Percentiles rank a stretch among this genome's conserved stretches.
Conservation (phyloP, 176 grass and related monocot genomes). For the Phragmites australis region DNA sequence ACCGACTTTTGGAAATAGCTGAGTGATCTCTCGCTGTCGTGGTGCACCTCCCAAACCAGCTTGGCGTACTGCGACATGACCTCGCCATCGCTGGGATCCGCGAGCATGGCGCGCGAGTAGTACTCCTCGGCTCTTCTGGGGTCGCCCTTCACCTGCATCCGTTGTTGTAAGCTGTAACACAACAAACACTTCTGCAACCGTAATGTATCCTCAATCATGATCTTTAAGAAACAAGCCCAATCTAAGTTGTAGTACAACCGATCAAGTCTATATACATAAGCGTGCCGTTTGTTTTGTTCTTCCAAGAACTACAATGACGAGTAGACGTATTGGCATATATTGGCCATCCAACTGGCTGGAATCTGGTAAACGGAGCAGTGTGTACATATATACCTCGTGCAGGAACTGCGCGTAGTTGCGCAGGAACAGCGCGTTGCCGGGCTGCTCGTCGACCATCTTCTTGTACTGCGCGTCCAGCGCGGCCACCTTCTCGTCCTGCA, state of each 20-base stretch:
- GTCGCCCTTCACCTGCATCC: constrained; percentile 57
- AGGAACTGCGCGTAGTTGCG: constrained; percentile 91
- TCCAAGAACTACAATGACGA: background rate
- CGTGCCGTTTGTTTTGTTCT: too few relatives aligned
- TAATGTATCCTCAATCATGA: background rate
- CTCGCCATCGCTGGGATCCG: constrained; percentile 77
- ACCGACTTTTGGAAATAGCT: constrained; percentile 76
- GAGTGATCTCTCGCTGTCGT: constrained; percentile 62
- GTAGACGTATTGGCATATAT: background rate
- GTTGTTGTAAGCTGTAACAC: background rate
- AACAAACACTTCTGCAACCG: background rate
- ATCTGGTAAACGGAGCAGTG: background rate
- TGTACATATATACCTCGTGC: constrained; percentile 50
- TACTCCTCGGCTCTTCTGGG: constrained; percentile 77
- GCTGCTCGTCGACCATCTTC: constrained; percentile 83
- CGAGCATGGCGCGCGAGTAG: constrained; percentile 89
- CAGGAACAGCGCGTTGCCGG: constrained; percentile 63
- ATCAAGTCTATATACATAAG: too few relatives aligned
- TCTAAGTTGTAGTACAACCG: too few relatives aligned
- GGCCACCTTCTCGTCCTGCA: constrained; percentile 33
- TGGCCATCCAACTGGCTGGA: background rate
- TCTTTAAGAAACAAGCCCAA: background rate
- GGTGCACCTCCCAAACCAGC: constrained; percentile 75
- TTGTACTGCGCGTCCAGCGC: constrained; percentile 74
- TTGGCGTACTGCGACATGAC: constrained; percentile 86